Evolutionary conservation across 257 asterid genomes (phyloP).

Genomic region (Jaltomata sinuosa): DNA sequence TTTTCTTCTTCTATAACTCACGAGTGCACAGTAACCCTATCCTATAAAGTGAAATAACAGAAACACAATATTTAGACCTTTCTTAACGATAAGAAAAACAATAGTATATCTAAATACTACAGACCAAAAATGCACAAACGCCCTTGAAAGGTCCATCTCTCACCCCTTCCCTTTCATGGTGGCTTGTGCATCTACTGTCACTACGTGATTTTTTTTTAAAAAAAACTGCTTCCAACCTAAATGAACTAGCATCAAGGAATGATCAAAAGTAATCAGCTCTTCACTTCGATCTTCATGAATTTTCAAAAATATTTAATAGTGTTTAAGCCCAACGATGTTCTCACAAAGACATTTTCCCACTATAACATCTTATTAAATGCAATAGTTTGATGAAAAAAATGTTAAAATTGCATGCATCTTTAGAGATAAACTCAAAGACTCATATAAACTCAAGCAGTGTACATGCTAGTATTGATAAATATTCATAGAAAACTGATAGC

Average conservation of each 20-base stretch:
- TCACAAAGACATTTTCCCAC: neutral
- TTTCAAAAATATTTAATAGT: neutral
- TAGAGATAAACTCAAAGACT: neutral
- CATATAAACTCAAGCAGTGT: neutral
- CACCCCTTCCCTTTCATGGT: slow-evolving; percentile 18
- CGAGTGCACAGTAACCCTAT: no score
- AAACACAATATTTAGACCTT: no score
- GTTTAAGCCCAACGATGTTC: neutral
- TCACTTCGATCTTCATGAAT: neutral
- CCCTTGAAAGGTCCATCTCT: slow-evolving; percentile 26
- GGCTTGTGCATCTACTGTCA: slow-evolving; percentile 33
- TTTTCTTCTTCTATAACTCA: no score
- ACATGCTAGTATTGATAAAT: neutral
- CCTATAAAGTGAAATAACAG: no score
- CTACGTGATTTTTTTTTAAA: neutral
- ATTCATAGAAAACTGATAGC: neutral
- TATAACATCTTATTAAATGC: neutral
- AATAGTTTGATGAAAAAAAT: neutral
- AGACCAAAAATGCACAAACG: slow-evolving; percentile 33
- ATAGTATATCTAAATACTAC: neutral
- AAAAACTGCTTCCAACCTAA: neutral
- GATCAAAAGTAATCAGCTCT: neutral
- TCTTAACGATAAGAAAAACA: no score
- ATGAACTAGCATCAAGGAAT: neutral
- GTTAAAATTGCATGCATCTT: neutral